Evolutionary conservation across 371 early-diverging fungal genomes (phyloP), one percentile per base, ranked within the genome.

Genomic region (Mortierella sp.): DNA sequence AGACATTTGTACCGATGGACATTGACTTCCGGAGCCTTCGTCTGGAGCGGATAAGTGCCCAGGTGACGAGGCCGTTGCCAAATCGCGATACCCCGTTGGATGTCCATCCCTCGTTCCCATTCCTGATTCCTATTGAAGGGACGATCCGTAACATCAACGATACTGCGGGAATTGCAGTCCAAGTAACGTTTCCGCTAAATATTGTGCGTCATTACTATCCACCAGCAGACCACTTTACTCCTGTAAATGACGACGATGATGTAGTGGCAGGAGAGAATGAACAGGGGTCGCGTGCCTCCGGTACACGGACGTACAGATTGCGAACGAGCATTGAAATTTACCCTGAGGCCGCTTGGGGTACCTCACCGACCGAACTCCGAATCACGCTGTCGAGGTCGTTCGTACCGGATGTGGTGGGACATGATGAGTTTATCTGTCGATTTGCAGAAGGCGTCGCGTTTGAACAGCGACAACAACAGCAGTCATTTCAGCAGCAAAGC

Each of bases 391-490:
- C 78, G 8, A 47, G 78, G 0, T 64, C 78, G 8, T 76, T 76
- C 24, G 70, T 51, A n/a, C 70, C 78, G 9, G 78, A 76, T 50
- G 46, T 76, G 39, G 62, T 61, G 3, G 78, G 70, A 2, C 78
- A 76, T 31, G 78, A 76, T 24, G 78, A 76, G 55, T 76, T 76
- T 51, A 76, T 76, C 21, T 76, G 78, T 39, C 61, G 78, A n/a
- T 76, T 76, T 42, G 78, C 78, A 12, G 70, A 76, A 28, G 78
- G 65, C 24, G 42, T 76, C 43, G 61, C 47, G 14, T 58, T 55
- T 9, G 64, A 76, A 26, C 56, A 64, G 17, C 70, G 70, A 23
- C 64, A 60, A 30, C 50, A 61, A 9, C 61, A 56, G 17, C 41
- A 21, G 6, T 32, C 24, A 8, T 56, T 30, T 23, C 62, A 69